Conservation (phyloP, 805 yeast species). For the Candida morakotiae region DNA sequence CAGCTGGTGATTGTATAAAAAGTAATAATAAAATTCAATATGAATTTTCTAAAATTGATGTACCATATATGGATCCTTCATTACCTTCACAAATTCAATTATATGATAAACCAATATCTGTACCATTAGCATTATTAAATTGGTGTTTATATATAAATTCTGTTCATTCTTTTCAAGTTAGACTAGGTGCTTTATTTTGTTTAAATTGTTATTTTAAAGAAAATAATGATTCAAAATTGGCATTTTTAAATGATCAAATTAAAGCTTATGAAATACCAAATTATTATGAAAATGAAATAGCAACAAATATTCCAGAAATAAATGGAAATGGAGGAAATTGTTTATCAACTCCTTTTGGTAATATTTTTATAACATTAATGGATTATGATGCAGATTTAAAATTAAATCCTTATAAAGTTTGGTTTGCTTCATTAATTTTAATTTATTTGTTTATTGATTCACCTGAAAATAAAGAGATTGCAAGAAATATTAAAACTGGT, state of each 20-base stretch:
- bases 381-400: conserved; percentile 64
- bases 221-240: conserved; percentile 56
- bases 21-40: conserved; percentile 65
- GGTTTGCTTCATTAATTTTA: conserved; percentile 75
- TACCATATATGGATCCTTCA: conserved; percentile 84
- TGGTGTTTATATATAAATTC: conserved; percentile 83
- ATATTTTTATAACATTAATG: conserved; percentile 65
- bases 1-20: conserved; percentile 74
- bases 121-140: conserved; percentile 65
- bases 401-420: conserved; percentile 79
- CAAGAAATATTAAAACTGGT: conserved; percentile 53
- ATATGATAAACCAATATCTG: conserved; percentile 51
- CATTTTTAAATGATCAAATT: conserved; percentile 68
- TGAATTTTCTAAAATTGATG: conserved; percentile 77
- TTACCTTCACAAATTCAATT: conserved; percentile 41
- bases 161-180: conserved; percentile 76
- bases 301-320: not conserved
- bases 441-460: conserved; percentile 55
- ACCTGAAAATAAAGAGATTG: conserved; percentile 43
- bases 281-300: conserved; percentile 18
- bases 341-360: conserved; percentile 38
- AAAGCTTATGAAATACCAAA: conserved; percentile 25
- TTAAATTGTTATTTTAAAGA: conserved; percentile 65
- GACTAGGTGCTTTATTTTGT: conserved; percentile 67
- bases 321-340: not conserved